A percentile compares a stretch with the other conserved stretches of the same genome.
Conservation (phyloP, 2,329 filamentous ascomycete species). For the Pyricularia pennisetigena region DNA sequence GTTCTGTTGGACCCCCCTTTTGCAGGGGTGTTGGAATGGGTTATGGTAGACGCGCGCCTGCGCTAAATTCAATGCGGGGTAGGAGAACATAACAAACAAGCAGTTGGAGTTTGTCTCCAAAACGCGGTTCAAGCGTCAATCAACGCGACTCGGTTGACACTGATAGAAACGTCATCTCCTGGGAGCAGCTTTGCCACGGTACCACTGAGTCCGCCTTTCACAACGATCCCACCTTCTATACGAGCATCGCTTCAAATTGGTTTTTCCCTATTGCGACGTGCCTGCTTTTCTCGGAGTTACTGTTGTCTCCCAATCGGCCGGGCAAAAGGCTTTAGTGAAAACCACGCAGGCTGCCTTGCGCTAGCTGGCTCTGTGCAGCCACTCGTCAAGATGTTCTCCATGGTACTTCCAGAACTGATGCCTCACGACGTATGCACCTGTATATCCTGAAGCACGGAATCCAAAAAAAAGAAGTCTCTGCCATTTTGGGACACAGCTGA, state of each 20-base stretch:
- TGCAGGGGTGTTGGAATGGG: neutral
- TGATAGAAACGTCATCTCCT: neutral
- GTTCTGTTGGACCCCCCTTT: neutral
- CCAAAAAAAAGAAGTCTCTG: neutral
- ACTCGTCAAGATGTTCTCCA: slow-evolving; percentile 41
- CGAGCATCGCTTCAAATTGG: neutral
- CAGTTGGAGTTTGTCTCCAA: neutral
- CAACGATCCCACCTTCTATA: neutral
- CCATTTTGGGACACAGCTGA: neutral
- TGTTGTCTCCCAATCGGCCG: neutral
- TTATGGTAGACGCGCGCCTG: neutral
- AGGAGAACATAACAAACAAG: neutral
- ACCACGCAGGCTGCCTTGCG: neutral
- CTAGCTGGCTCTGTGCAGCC: neutral
- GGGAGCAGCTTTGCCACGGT: neutral
- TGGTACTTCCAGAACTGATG: slow-evolving; percentile 52
- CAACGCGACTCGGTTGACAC: neutral
- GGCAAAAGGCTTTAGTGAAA: neutral
- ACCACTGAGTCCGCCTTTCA: neutral
- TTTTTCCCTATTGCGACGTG: neutral
- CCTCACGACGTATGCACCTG: slow-evolving; percentile 54
- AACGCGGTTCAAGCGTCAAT: neutral
- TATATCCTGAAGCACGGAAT: slow-evolving; percentile 3
- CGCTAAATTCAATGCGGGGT: neutral
- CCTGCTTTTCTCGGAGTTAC: neutral